Evolutionary conservation across 257 asterid genomes (phyloP), one percentile per base, ranked within the genome.

Genomic region (Solanum piurae): DNA sequence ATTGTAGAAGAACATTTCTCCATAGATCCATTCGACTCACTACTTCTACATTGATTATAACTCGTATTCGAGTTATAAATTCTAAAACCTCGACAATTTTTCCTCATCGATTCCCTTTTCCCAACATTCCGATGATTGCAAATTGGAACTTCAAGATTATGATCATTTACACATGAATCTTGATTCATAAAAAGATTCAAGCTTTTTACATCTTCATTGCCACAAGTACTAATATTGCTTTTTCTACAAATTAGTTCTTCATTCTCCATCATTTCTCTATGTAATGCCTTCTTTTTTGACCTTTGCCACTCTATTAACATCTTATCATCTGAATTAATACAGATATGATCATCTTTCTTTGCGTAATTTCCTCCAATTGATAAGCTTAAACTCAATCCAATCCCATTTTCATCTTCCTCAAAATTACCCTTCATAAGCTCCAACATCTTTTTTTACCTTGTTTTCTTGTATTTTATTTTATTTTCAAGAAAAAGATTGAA

Each of bases 361-460:
- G 4, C 90, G 44, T 92, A 94, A 52, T 90, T 90, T 33, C 98
- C 94, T 2, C 98, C 97, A 8, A 95, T 92, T 5, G 98, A 95
- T 76, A 95, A 73, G 90, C 93, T 96, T 93, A 95, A 91, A 80
- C 92, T 90, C 89, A 94, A 89, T 92, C 93, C 94, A 87, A 92
- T 79, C 36, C 87, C 92, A 42, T 91, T 89, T 23, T 89, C 93
- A 58, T 89, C 92, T 33, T 75, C 90, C 21, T 86, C 87, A 82
- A 42, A 69, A 33, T 37, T 86, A 55, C 72, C 89, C 33, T 87
- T 46, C 23, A 88, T 83, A 60, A 84, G 88, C 88, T 87, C 92
- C 90, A 88, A 58, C 82, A 87, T 89, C 66, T 55, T 52, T 5
- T 6, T 58, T 71, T 40, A 25, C 37, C n/a, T 31, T 71, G 40